phyloP scores from a whole-genome alignment of 83 land plant species.

The Thuja plicata region DNA sequence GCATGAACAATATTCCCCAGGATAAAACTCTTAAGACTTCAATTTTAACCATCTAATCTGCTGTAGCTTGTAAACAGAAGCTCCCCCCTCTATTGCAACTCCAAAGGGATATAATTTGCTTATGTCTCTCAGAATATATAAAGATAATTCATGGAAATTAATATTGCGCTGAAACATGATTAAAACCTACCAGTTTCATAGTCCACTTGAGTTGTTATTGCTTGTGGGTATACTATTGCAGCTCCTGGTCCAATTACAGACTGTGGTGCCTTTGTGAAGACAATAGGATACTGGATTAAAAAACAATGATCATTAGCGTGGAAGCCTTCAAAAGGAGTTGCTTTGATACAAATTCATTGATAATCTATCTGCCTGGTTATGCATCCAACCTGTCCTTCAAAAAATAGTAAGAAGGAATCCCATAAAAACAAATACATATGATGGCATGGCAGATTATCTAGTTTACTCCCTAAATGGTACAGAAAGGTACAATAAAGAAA shows the following conservation, averaged over 20 bases:
- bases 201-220: slow-evolving; percentile 45
- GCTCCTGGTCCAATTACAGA: slow-evolving; percentile 60
- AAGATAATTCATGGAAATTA: not conserved
- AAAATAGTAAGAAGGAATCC: not conserved
- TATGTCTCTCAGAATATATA: not conserved
- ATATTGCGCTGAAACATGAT: not conserved
- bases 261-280: slow-evolving; percentile 59
- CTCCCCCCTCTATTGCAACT: not conserved
- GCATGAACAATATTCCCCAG: not conserved
- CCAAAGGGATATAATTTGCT: not conserved
- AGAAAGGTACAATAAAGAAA: not conserved
- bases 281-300: slow-evolving; percentile 44
- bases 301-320: not conserved
- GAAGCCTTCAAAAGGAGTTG: not conserved
- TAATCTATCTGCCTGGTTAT: not conserved
- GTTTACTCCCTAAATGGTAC: not conserved
- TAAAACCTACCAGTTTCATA: slow-evolving; percentile 48
- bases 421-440: not conserved
- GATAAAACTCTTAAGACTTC: not conserved
- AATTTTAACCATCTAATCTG: not conserved
- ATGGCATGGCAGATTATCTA: not conserved
- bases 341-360: not conserved
- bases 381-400: not conserved
- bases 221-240: slow-evolving; percentile 46
- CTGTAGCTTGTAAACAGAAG: not conserved